These are phyloP conservation scores for Phytopythium kandeliae DNA, from an alignment of 352 stramenopile genomes.

Conservation along the genomic window DNA sequence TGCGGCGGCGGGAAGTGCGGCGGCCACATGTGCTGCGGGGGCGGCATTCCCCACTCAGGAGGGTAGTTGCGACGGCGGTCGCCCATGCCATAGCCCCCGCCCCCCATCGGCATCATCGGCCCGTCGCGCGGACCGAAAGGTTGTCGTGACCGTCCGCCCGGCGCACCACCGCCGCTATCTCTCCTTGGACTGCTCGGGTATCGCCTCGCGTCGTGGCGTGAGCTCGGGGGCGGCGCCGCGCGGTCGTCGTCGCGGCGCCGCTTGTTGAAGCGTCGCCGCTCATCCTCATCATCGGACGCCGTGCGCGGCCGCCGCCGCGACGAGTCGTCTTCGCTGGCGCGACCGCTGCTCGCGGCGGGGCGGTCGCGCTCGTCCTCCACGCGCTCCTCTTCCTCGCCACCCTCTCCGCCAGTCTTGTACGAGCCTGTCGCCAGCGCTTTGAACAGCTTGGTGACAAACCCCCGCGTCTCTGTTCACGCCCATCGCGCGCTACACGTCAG, in stretches of 20 bases:
- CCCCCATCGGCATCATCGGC: slow-evolving; percentile 11
- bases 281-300: slow-evolving; percentile 49
- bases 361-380: slow-evolving; percentile 12
- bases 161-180: slow-evolving; percentile 7
- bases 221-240: slow-evolving; percentile 3
- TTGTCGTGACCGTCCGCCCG: slow-evolving; percentile 12
- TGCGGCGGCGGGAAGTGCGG: slow-evolving; percentile 46
- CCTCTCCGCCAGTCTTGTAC: slow-evolving; percentile 30
- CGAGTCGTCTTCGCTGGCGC: slow-evolving; percentile 13
- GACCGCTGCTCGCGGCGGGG: slow-evolving; percentile 7
- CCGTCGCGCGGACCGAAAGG: slow-evolving; percentile 19
- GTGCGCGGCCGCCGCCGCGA: slow-evolving; percentile 28
- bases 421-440: slow-evolving; percentile 50
- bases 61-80: slow-evolving; percentile 56
- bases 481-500: neutral
- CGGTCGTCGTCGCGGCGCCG: slow-evolving; percentile 55
- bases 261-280: slow-evolving; percentile 48
- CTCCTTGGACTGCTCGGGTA: slow-evolving; percentile 31
- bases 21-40: slow-evolving; percentile 56
- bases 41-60: slow-evolving; percentile 62
- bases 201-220: slow-evolving; percentile 19
- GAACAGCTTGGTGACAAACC: slow-evolving; percentile 73
- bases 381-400: slow-evolving; percentile 1
- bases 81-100: slow-evolving; percentile 26
- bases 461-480: slow-evolving; percentile 47